Base-by-base conservation (phyloP, 257 asterid species). In the Ilex asprella region DNA sequence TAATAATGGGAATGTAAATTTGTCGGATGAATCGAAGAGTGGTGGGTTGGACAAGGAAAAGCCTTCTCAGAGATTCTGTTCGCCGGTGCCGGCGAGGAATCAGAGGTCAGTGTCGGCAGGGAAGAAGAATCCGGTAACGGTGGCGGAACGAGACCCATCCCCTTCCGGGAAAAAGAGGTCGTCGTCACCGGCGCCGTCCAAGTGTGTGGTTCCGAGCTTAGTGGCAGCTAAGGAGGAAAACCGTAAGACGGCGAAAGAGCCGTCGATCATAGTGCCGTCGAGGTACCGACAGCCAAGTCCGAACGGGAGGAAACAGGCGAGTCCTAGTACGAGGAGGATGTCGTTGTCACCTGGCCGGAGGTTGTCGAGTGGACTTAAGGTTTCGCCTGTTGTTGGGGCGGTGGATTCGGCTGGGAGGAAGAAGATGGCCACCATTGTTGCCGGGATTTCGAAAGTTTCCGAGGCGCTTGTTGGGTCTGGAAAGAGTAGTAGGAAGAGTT, bases 211-310 rank as follows among this genome's bases (percentile, higher is more conserved):
- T 53, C 99, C 99, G 1, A 89, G 99, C 63, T 78, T 93, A 29
- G 81, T 68, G 31, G 77, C 83, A 15, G 97, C 99, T 0, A 89
- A 87, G 69, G 99, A 89, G 67, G 99, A 93, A 67, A 89, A 81
- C 16, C 54, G 96, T 68, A 79, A 83, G 79, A 71, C 74, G 2
- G 74, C 97, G 0, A 89, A 60, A 62, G 99, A 93, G 66, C 81
- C 96, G 5, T 86, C 97, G 0, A 93, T 93, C 12, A 64, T 93
- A 30, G 99, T 93, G 47, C 99, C 99, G 4, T 93, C 97, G 27
- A 78, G 99, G 72, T 93, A 93, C 58, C 65, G 97, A 56, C 97
- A 87, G 74, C 97, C 97, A 3, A 87, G 96, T 1, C 96, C 97
- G 1, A 87, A 92, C 3, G 84, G 71, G 32, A 80, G 82, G 73